Evolutionary conservation across 106 monocot genomes (phyloP).

Genomic region (Dendrobium huoshanense): DNA sequence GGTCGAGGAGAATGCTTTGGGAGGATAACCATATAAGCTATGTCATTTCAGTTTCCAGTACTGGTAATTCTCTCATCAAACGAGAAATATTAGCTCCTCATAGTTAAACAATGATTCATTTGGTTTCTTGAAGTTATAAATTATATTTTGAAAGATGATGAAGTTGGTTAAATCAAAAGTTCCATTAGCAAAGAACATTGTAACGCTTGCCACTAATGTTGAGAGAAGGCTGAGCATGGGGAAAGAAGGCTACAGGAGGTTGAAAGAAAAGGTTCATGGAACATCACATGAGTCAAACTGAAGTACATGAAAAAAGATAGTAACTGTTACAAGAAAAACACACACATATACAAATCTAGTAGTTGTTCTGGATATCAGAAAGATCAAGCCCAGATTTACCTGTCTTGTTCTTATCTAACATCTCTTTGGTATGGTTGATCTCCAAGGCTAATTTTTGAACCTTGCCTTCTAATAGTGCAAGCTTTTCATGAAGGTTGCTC

Average conservation of each 20-base stretch:
- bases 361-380: slow-evolving; percentile 66
- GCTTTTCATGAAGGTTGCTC: slow-evolving; percentile 80
- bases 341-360: background rate
- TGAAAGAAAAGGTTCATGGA: slow-evolving; percentile 84
- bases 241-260: slow-evolving; percentile 69
- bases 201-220: slow-evolving; percentile 57
- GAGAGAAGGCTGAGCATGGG: slow-evolving; percentile 67
- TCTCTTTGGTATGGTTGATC: slow-evolving; percentile 85
- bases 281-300: slow-evolving; percentile 58
- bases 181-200: slow-evolving; percentile 73
- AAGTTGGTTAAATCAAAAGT: background rate
- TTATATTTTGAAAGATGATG: too few relatives aligned
- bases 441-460: slow-evolving; percentile 93
- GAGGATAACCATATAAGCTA: too few relatives aligned
- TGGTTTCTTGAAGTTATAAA: too few relatives aligned
- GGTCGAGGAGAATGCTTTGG: too few relatives aligned
- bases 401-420: slow-evolving; percentile 70
- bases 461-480: slow-evolving; percentile 76
- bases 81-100: too few relatives aligned
- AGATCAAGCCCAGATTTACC: slow-evolving; percentile 69
- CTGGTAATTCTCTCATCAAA: too few relatives aligned
- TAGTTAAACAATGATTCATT: too few relatives aligned
- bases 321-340: background rate
- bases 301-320: background rate
- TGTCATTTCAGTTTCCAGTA: too few relatives aligned